Conservation (phyloP, 805 yeast species). For the Candida ascalaphidarum region DNA sequence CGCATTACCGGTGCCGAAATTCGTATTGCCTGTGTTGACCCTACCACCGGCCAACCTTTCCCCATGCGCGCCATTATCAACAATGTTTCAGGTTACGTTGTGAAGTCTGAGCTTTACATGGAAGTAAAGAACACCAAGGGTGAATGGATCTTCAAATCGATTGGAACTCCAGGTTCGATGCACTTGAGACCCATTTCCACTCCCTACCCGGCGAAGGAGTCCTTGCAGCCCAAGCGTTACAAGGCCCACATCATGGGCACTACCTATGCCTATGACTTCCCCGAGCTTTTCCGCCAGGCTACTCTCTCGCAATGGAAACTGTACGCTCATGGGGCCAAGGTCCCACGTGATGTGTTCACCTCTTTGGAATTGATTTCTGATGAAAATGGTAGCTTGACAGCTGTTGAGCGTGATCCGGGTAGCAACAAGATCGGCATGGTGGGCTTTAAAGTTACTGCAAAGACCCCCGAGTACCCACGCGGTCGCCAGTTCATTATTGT, state of each 20-base stretch:
- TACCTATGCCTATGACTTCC: constrained; percentile 97
- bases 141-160: constrained; percentile 94
- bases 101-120: constrained; percentile 87
- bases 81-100: constrained; percentile 96
- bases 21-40: constrained; percentile 90
- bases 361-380: constrained; percentile 86
- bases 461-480: constrained; percentile 94
- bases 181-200: constrained; percentile 93
- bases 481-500: constrained; percentile 91
- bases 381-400: constrained; percentile 64
- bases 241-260: constrained; percentile 98
- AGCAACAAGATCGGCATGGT: constrained; percentile 96
- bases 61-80: constrained; percentile 95
- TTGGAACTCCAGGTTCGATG: constrained; percentile 95
- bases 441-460: constrained; percentile 82
- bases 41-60: constrained; percentile 78
- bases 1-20: constrained; percentile 97
- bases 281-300: constrained; percentile 95
- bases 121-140: constrained; percentile 89
- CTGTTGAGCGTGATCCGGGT: constrained; percentile 93
- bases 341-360: constrained; percentile 72
- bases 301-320: constrained; percentile 78
- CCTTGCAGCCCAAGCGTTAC: constrained; percentile 97
- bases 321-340: constrained; percentile 41
- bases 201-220: constrained; percentile 96